Evolutionary conservation across 306 rosid genomes (phyloP).

Genomic region (Cotoneaster glaucophyllus): DNA sequence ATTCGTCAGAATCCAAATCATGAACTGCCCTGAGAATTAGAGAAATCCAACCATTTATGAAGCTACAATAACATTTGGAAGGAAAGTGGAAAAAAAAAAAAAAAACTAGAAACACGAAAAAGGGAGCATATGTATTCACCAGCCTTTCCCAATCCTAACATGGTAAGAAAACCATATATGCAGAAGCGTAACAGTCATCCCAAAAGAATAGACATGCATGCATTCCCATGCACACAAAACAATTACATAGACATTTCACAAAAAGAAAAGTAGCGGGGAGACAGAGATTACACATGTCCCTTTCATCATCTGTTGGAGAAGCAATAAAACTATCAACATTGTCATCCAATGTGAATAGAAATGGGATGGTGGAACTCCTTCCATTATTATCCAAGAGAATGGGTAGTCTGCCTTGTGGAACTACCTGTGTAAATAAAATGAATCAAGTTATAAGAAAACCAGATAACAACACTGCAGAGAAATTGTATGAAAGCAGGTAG

Average conservation of each 20-base stretch:
- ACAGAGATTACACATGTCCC: slow-evolving; percentile 48
- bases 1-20: slow-evolving; percentile 43
- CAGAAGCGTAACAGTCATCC: neutral
- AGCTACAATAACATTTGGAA: slow-evolving; percentile 16
- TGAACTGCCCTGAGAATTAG: slow-evolving; percentile 45
- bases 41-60: slow-evolving; percentile 25
- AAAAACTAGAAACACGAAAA: neutral
- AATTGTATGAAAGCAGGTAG: neutral
- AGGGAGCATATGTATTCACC: neutral
- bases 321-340: slow-evolving; percentile 22
- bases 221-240: slow-evolving; percentile 1
- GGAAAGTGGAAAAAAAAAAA: slow-evolving; percentile 10
- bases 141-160: neutral
- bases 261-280: neutral
- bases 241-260: neutral
- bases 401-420: slow-evolving; percentile 30
- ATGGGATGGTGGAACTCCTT: slow-evolving; percentile 30
- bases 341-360: slow-evolving; percentile 32
- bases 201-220: neutral
- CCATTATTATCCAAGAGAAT: slow-evolving; percentile 32
- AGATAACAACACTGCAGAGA: slow-evolving; percentile 3
- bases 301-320: slow-evolving; percentile 32
- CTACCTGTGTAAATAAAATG: slow-evolving; percentile 45
- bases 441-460: slow-evolving; percentile 3
- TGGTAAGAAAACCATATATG: neutral